Conservation (phyloP, 2,329 filamentous ascomycete genomes). For the Lomentospora prolificans region DNA sequence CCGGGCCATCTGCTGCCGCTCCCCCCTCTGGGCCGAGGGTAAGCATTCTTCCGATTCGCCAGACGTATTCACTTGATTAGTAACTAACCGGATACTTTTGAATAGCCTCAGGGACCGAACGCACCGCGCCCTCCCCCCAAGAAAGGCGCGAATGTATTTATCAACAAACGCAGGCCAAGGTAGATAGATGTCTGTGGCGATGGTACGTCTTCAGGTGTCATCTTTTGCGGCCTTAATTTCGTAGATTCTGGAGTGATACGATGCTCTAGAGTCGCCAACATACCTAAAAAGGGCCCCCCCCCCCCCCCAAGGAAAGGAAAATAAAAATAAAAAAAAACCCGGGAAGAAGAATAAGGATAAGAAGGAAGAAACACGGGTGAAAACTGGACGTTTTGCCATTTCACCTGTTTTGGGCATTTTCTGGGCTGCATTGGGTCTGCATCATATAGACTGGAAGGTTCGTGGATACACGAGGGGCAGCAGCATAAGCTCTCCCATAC, state of each 20-base stretch:
- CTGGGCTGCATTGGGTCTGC: background rate
- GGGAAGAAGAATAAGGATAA: no score
- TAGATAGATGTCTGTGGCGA: background rate
- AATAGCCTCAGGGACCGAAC: slow-evolving; percentile 3
- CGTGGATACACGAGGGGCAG: background rate
- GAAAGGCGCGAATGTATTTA: slow-evolving; percentile 4
- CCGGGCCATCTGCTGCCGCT: no score
- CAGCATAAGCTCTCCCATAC: no score
- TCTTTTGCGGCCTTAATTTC: background rate
- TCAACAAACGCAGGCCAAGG: background rate
- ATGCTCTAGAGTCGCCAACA: no score
- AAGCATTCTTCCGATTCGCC: background rate
- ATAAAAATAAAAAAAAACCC: no score
- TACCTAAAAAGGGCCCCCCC: no score
- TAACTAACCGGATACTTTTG: background rate
- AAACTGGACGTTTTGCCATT: background rate
- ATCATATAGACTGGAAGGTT: background rate
- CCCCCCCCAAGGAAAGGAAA: no score
- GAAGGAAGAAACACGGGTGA: no score
- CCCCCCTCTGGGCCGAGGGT: background rate
- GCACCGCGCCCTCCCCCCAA: background rate
- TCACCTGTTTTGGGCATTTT: background rate
- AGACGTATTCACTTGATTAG: background rate
- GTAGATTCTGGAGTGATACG: background rate
- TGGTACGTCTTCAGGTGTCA: background rate